These are phyloP conservation scores for Penicillium sp. DNA, from an alignment of 2,329 filamentous ascomycete species.

Conservation along the genomic window DNA sequence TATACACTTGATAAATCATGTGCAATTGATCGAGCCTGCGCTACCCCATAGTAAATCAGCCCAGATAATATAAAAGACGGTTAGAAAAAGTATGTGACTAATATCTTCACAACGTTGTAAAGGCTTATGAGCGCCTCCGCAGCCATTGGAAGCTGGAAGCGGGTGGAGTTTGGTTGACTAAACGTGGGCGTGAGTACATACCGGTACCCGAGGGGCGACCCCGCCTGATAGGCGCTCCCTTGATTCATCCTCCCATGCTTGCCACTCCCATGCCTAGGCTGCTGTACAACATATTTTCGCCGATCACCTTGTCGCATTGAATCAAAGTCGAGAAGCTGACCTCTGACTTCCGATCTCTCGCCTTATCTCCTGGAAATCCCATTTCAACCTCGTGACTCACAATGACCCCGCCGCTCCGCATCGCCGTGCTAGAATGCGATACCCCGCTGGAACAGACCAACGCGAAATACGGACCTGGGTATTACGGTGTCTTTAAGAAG, in stretches of 20 bases:
- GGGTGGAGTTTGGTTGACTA: neutral
- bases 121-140: too few relatives aligned
- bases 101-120: too few relatives aligned
- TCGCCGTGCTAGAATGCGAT: constrained; percentile 90
- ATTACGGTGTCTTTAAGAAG: constrained; percentile 71
- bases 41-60: too few relatives aligned
- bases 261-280: neutral
- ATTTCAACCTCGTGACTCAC: neutral
- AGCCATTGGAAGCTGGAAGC: neutral
- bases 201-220: neutral
- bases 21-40: too few relatives aligned
- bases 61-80: too few relatives aligned
- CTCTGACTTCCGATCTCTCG: too few relatives aligned
- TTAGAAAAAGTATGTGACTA: too few relatives aligned
- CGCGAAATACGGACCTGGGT: constrained; percentile 67
- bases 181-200: neutral
- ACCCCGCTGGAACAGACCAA: constrained; percentile 69
- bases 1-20: too few relatives aligned
- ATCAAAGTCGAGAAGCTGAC: too few relatives aligned
- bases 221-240: neutral
- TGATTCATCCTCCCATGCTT: neutral
- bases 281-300: too few relatives aligned
- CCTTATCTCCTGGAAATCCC: neutral
- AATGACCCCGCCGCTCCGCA: constrained; percentile 63
- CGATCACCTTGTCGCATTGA: too few relatives aligned